Base-by-base conservation (phyloP, 2,329 filamentous ascomycete species). In the Aureobasidium sp. region DNA sequence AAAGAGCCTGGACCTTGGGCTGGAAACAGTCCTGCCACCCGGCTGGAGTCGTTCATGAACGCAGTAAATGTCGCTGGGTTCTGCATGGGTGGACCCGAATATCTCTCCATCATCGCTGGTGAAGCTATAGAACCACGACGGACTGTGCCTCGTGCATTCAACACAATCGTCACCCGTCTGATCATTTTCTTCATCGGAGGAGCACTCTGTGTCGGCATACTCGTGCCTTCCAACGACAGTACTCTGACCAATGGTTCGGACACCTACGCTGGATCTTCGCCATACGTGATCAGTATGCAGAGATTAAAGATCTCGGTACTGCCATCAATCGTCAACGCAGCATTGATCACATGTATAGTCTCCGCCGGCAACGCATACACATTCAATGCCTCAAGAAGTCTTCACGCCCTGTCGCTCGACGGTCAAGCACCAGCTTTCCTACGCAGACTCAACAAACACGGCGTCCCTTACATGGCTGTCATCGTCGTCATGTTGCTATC, bases 381-480 rank as follows among this genome's bases (percentile, higher is more conserved):
- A 8, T 84, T 82, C 72, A 79, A 78, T 61, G 80, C 80, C 1
- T 80, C 78, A 20, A 79, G 82, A 39, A 79, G 76, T 53, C 69
- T 84, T 44, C 83, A 83, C 70, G 77, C 79, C 29, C 72, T 84
- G 15, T 75, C 81, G 1, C 75, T 83, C 5, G 79, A 83, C 62
- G 80, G 81, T 14, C 74, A 78, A 48, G 82, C 82, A 0, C 81
- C 81, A 0, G 75, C 73, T 48, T 70, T 87, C 69, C 76, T 88
- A n/a, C 78, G 79, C 65, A 81, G 83, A 70, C 84, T 80, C 69
- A 88, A 81, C 11, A 79, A 77, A 66, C 79, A 81, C 12, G 86
- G 86, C 68, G 84, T 86, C 0, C 84, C 84, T 9, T 79, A 86
- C 66, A 85, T 79, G 70, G 82, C 80, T 68, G 84, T 86, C 71